phyloP scores from a whole-genome alignment of 345 rosid genomes.

The Salix arbutifolia region DNA sequence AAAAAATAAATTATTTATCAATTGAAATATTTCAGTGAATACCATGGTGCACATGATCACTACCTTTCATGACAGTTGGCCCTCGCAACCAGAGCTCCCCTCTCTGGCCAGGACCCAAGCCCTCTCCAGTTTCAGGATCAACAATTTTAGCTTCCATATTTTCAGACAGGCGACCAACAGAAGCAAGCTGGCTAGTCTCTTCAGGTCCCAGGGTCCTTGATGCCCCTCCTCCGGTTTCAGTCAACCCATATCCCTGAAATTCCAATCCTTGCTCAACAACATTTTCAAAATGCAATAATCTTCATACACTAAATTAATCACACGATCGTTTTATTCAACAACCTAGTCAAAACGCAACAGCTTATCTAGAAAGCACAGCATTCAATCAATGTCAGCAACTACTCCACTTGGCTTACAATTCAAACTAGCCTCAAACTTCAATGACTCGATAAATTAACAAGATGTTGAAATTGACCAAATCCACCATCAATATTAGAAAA shows the following conservation, averaged over 20 bases:
- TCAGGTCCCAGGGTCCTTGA: slow-evolving; percentile 46
- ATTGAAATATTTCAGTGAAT: not conserved
- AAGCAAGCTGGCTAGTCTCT: slow-evolving; percentile 47
- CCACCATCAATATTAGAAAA: not conserved
- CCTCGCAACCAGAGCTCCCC: slow-evolving; percentile 93
- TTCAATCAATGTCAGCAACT: not conserved
- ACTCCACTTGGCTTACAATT: not conserved
- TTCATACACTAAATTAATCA: not conserved
- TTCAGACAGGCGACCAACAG: slow-evolving; percentile 67
- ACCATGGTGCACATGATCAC: not conserved
- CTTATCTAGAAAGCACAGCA: not conserved
- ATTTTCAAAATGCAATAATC: not conserved
- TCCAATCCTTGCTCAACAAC: not conserved
- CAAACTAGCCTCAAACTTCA: not conserved
- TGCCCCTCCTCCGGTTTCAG: slow-evolving; percentile 69
- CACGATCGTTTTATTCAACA: not conserved
- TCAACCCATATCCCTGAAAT: slow-evolving; percentile 86
- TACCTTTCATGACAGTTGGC: slow-evolving; percentile 78
- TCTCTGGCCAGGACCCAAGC: slow-evolving; percentile 63
- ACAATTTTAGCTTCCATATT: slow-evolving; percentile 76
- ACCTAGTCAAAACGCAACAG: not conserved
- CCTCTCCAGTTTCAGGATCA: slow-evolving; percentile 67
- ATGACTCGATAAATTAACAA: not conserved
- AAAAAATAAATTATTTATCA: no score
- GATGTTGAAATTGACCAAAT: not conserved